phyloP scores from a whole-genome alignment of 805 yeast species.

The Dipodascus geniculatus region DNA sequence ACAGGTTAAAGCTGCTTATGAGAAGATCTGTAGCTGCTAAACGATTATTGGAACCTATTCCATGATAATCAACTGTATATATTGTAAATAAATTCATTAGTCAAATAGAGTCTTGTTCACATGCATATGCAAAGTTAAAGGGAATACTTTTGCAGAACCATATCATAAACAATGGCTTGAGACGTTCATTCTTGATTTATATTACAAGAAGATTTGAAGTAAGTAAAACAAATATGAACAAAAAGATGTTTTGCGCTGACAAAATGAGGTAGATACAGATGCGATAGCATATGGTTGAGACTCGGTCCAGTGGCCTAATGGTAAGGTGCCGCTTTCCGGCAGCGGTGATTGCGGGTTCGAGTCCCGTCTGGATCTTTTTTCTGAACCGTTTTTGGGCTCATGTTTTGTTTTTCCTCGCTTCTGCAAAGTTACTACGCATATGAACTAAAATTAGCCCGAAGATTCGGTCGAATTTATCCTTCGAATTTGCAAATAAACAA shows the following conservation, averaged over 20 bases:
- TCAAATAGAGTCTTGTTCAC: too few species aligned
- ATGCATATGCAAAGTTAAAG: too few species aligned
- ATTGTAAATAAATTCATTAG: not conserved
- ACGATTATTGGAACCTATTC: not conserved
- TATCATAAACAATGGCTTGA: too few species aligned
- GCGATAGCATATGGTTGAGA: too few species aligned
- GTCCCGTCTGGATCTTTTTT: conserved; percentile 3
- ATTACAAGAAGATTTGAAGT: too few species aligned
- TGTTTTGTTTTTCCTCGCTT: not conserved
- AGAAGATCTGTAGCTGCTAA: not conserved
- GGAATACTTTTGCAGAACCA: too few species aligned
- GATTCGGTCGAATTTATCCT: too few species aligned
- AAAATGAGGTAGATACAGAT: too few species aligned
- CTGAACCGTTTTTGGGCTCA: not conserved
- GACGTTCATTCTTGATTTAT: too few species aligned
- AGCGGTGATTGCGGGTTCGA: conserved; percentile 3
- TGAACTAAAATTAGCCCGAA: not conserved
- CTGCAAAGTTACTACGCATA: too few species aligned
- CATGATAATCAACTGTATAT: not conserved
- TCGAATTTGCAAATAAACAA: not conserved
- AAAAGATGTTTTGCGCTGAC: too few species aligned
- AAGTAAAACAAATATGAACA: too few species aligned
- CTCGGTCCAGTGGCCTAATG: conserved; percentile 3
- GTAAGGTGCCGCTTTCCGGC: conserved; percentile 2
- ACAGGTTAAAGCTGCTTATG: not conserved